These are phyloP conservation scores for Verticillium klebahnii DNA, from an alignment of 2,329 filamentous ascomycete species.

Conservation along the genomic window DNA sequence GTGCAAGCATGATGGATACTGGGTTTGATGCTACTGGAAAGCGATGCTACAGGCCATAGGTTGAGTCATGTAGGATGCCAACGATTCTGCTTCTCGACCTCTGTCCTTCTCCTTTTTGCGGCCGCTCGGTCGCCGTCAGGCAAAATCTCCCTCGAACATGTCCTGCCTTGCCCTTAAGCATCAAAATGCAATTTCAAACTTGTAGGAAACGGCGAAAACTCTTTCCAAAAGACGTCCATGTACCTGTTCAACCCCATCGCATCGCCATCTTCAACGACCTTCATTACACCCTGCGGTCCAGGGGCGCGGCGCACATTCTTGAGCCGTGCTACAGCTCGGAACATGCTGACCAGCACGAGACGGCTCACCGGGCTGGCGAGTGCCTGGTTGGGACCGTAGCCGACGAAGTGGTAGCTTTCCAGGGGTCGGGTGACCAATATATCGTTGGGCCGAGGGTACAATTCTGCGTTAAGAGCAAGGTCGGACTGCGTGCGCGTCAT, in stretches of 20 bases:
- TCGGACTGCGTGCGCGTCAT: neutral
- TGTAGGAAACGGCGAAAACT: neutral
- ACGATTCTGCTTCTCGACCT: too few species aligned
- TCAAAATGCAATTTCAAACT: neutral
- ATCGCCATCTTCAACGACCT: neutral
- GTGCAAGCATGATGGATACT: too few species aligned
- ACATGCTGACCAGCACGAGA: neutral
- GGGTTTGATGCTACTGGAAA: neutral
- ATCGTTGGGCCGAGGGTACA: neutral
- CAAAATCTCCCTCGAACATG: too few species aligned
- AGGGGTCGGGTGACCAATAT: neutral
- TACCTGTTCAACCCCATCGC: neutral
- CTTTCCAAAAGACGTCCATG: neutral
- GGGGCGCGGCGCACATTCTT: neutral
- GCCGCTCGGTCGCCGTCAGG: too few species aligned
- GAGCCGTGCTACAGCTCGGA: neutral
- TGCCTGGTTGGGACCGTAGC: slow-evolving; percentile 1
- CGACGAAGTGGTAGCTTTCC: neutral
- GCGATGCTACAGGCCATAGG: neutral
- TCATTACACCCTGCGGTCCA: neutral
- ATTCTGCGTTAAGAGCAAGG: neutral
- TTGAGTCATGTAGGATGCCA: neutral
- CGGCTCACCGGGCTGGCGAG: neutral
- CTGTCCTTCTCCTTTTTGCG: too few species aligned
- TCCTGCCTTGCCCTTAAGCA: neutral